Conservation (phyloP, 192 early-diverging fungal species). For the Jimgerdemannia flammicorona region DNA sequence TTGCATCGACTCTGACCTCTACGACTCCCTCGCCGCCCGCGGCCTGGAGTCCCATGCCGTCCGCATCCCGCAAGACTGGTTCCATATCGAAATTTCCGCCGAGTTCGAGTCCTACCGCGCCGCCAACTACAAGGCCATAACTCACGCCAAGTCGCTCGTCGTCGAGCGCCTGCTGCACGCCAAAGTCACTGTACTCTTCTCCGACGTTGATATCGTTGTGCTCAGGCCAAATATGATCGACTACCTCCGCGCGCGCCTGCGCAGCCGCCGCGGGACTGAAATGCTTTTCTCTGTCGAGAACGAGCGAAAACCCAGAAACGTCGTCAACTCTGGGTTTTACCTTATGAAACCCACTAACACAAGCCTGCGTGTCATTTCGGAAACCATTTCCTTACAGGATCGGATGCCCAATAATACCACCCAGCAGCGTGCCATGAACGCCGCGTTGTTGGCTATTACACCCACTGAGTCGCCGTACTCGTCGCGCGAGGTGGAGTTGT, state of each 20-base stretch:
- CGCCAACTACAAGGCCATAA: conserved; percentile 30
- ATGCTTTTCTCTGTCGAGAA: conserved; percentile 28
- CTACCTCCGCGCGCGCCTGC: conserved; percentile 21
- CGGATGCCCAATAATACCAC: conserved; percentile 14
- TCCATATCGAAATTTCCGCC: conserved; percentile 21
- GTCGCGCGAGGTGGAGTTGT: conserved; percentile 19
- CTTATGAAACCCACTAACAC: conserved; percentile 25
- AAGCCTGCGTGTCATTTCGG: conserved; percentile 23
- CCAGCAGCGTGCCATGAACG: conserved; percentile 33
- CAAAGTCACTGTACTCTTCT: conserved; percentile 28
- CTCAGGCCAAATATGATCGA: conserved; percentile 19
- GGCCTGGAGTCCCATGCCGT: conserved; percentile 29
- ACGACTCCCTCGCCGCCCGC: conserved; percentile 16
- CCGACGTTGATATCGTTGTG: conserved; percentile 41
- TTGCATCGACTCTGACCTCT: conserved; percentile 30
- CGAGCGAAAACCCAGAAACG: conserved; percentile 9
- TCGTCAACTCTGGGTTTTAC: conserved; percentile 33
- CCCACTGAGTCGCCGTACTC: background rate
- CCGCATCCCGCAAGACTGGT: conserved; percentile 29
- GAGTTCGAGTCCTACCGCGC: conserved; percentile 22
- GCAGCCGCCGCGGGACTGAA: conserved; percentile 15
- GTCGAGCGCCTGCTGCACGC: conserved; percentile 32
- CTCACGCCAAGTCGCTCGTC: conserved; percentile 35
- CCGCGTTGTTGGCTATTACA: conserved; percentile 19
- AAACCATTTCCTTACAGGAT: conserved; percentile 26